phyloP scores from a whole-genome alignment of 768 basidiomycete species.

The Tulasnella sp. region DNA sequence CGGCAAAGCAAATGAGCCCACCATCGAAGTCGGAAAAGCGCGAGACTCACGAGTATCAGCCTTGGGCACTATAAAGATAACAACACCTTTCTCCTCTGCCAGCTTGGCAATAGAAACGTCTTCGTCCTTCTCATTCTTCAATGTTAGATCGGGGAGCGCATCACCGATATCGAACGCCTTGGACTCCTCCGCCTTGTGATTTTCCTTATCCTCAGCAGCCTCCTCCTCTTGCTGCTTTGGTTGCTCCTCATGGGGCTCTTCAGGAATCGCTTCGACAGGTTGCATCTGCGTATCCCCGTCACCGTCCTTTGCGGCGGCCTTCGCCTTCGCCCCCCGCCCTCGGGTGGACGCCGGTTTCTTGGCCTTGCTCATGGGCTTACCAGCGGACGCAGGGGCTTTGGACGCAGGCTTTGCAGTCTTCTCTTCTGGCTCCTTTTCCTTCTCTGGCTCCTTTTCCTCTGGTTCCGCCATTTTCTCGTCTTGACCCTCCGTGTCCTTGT shows the following conservation, averaged over 20 bases:
- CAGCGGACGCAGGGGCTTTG: conserved; percentile 9
- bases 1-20: neutral
- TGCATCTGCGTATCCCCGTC: conserved; percentile 16
- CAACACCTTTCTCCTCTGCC: conserved; percentile 55
- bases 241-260: conserved; percentile 18
- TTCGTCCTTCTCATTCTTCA: conserved; percentile 78
- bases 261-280: conserved; percentile 17
- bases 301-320: conserved; percentile 15
- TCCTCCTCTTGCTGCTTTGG: conserved; percentile 15
- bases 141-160: conserved; percentile 51
- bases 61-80: conserved; percentile 75
- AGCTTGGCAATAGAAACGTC: conserved; percentile 58
- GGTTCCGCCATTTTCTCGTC: conserved; percentile 19
- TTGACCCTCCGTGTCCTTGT: too few species aligned
- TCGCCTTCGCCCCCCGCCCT: conserved; percentile 14
- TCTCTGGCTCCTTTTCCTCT: conserved; percentile 23
- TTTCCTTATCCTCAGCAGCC: conserved; percentile 17
- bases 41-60: conserved; percentile 63
- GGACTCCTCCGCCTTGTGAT: conserved; percentile 19
- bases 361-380: conserved; percentile 16
- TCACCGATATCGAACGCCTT: conserved; percentile 56
- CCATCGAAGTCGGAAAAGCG: neutral
- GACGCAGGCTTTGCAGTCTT: conserved; percentile 15
- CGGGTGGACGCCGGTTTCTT: conserved; percentile 12
- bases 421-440: conserved; percentile 21